A percentile compares a stretch with the other conserved stretches of the same genome.
Evolutionary conservation across 371 early-diverging fungal species (phyloP).

Genomic region (Globomyces sp.): DNA sequence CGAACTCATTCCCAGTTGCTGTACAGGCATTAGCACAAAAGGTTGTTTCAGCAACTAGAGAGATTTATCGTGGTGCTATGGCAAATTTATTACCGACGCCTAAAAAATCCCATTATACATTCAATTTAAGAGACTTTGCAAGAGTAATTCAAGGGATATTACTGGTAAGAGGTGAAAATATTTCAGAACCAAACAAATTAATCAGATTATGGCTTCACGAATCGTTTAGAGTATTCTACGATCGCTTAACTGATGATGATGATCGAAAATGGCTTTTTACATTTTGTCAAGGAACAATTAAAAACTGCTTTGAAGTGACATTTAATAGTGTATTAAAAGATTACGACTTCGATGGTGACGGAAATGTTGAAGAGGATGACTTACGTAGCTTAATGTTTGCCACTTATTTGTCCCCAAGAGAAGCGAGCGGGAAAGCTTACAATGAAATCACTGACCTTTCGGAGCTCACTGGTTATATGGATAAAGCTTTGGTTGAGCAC

Average conservation of each 20-base stretch:
- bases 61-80: conserved; percentile 48
- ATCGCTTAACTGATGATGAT: conserved; percentile 53
- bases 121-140: conserved; percentile 55
- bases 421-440: conserved; percentile 36
- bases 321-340: conserved; percentile 38
- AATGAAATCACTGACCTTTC: conserved; percentile 43
- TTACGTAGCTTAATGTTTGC: conserved; percentile 54
- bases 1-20: conserved; percentile 34
- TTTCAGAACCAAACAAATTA: conserved; percentile 37
- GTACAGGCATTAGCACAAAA: conserved; percentile 29
- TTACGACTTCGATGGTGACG: conserved; percentile 45
- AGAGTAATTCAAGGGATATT: conserved; percentile 50
- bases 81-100: conserved; percentile 51
- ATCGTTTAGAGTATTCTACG: conserved; percentile 52
- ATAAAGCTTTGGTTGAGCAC: conserved; percentile 42
- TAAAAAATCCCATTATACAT: conserved; percentile 52
- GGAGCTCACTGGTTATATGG: conserved; percentile 45
- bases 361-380: conserved; percentile 42
- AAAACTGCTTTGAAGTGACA: conserved; percentile 36
- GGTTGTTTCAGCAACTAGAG: conserved; percentile 46
- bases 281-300: conserved; percentile 33
- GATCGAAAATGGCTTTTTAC: conserved; percentile 49
- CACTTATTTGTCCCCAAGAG: conserved; percentile 41
- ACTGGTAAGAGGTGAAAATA: conserved; percentile 35
- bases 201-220: conserved; percentile 54